phyloP scores from a whole-genome alignment of 179 eudicot species.

The Silene vulgaris region DNA sequence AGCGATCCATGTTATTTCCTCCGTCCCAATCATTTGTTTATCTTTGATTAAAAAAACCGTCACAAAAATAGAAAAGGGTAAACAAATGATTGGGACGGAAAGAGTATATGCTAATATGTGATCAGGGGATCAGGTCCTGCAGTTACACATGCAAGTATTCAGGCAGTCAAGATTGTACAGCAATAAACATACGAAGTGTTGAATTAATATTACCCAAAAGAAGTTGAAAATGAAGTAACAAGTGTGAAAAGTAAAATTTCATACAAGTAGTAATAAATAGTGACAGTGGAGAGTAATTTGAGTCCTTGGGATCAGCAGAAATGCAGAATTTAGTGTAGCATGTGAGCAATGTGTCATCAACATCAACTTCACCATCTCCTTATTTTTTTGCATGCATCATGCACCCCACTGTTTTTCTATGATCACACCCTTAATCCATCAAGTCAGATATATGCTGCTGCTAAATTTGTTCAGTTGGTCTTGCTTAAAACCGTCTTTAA shows the following conservation, averaged over 20 bases:
- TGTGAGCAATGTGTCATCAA: slow-evolving; percentile 25
- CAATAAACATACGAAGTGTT: slow-evolving; percentile 15
- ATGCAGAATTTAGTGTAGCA: not conserved
- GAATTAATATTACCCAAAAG: slow-evolving; percentile 14
- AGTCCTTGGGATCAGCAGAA: slow-evolving; percentile 15
- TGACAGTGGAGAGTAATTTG: not conserved
- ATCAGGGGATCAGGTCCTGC: not conserved
- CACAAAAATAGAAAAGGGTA: too few relatives aligned
- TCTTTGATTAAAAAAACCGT: too few relatives aligned
- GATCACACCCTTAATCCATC: too few relatives aligned
- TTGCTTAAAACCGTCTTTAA: too few relatives aligned
- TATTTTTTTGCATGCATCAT: slow-evolving; percentile 5
- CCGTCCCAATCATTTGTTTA: too few relatives aligned
- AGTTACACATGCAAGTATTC: not conserved
- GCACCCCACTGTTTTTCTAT: not conserved
- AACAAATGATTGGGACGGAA: too few relatives aligned
- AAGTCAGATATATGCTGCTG: too few relatives aligned
- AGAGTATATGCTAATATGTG: too few relatives aligned
- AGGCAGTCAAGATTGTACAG: slow-evolving; percentile 8
- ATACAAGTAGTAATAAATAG: not conserved
- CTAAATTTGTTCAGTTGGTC: too few relatives aligned
- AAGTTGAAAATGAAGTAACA: slow-evolving; percentile 6
- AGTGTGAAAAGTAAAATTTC: not conserved
- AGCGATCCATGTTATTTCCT: too few relatives aligned
- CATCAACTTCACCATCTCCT: slow-evolving; percentile 13